A percentile compares a stretch with the other conserved stretches of the same genome.
phyloP scores from a whole-genome alignment of 2,329 filamentous ascomycete species.

The Neopestalotiopsis clavispora region DNA sequence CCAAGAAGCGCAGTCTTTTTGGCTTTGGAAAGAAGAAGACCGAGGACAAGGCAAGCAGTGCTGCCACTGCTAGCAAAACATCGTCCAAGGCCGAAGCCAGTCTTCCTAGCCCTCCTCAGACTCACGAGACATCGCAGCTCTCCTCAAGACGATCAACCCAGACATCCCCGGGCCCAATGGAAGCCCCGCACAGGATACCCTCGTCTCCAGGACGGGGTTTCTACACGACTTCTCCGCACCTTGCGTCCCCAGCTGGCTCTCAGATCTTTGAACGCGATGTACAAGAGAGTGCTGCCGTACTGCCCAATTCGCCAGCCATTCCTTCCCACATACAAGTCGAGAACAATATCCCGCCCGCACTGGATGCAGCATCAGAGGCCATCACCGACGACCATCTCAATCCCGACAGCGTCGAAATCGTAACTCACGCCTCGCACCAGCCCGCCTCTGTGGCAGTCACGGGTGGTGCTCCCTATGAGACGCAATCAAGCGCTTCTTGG shows the following conservation, averaged over 20 bases:
- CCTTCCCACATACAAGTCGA: constrained; percentile 93
- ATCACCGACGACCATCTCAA: constrained; percentile 87
- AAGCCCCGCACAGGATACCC: constrained; percentile 53
- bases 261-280: constrained; percentile 95
- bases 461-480: constrained; percentile 46
- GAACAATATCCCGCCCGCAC: constrained; percentile 88
- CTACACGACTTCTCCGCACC: constrained; percentile 71
- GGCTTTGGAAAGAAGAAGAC: constrained; percentile 67
- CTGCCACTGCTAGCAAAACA: constrained; percentile 32
- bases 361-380: constrained; percentile 89
- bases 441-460: constrained; percentile 74
- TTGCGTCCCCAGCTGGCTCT: constrained; percentile 77
- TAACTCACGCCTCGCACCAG: constrained; percentile 85
- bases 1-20: constrained; percentile 63
- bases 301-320: constrained; percentile 81
- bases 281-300: constrained; percentile 74
- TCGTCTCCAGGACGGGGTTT: constrained; percentile 70
- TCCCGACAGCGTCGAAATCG: constrained; percentile 89
- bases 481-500: constrained; percentile 53
- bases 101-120: constrained; percentile 37
- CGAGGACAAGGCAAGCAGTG: constrained; percentile 42
- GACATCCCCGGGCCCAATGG: constrained; percentile 47
- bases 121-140: constrained; percentile 36
- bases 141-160: constrained; percentile 45
- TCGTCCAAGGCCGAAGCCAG: constrained; percentile 34